Conservation (phyloP, 192 early-diverging fungal genomes). For the Coemansia guatemalensis region DNA sequence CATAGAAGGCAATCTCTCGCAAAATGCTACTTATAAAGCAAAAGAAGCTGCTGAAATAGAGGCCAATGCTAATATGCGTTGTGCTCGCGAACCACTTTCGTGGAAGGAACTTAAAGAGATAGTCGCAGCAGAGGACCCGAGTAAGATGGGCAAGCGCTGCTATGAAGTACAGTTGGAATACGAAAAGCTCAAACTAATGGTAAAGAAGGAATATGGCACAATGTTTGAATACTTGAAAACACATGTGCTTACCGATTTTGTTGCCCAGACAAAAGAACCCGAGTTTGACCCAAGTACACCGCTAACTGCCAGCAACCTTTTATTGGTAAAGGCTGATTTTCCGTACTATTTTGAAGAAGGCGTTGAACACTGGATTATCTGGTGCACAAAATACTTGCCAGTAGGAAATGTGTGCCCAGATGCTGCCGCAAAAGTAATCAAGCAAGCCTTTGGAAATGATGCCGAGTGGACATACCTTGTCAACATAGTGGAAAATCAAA, state of each 20-base stretch:
- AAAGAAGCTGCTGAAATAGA: background rate
- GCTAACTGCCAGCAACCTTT: constrained; percentile 15
- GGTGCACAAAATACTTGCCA: constrained; percentile 28
- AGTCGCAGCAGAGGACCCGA: constrained; percentile 22
- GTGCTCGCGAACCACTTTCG: constrained; percentile 17
- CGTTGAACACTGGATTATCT: constrained; percentile 49
- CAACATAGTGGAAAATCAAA: constrained; percentile 36
- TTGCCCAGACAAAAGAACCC: constrained; percentile 7
- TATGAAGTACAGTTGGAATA: constrained; percentile 24
- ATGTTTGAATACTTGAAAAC: constrained; percentile 29
- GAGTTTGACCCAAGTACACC: constrained; percentile 9
- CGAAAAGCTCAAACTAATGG: constrained; percentile 7
- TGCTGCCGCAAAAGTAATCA: constrained; percentile 22
- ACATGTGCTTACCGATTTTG: constrained; percentile 26
- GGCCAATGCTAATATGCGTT: constrained; percentile 8
- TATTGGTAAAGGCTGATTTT: constrained; percentile 32
- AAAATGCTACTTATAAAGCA: background rate
- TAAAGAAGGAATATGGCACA: constrained; percentile 26
- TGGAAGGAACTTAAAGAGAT: constrained; percentile 28
- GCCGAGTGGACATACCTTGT: constrained; percentile 43
- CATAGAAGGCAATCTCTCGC: background rate
- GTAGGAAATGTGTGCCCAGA: constrained; percentile 25
- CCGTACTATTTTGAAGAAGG: constrained; percentile 33
- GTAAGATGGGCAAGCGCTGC: constrained; percentile 31
- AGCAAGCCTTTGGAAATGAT: constrained; percentile 7